A percentile compares a stretch with the other conserved stretches of the same genome.
Evolutionary conservation across 2,329 filamentous ascomycete species (phyloP).

Genomic region (Berkeleyomyces basicola): DNA sequence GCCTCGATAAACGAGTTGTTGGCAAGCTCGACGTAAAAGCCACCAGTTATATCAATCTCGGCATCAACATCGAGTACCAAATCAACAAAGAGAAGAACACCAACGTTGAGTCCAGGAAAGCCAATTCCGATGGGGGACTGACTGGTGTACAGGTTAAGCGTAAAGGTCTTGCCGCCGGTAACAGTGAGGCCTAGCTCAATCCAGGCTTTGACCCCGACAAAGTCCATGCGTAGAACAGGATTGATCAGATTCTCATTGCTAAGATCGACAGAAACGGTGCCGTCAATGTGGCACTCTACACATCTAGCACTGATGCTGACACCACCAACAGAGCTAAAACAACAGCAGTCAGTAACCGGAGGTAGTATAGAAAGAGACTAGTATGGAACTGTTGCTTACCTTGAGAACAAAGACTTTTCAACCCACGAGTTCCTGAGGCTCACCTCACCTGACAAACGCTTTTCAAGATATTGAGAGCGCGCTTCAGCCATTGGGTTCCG

Average conservation of each 20-base stretch:
- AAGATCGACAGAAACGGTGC: slow-evolving; percentile 29
- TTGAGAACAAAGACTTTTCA: not conserved
- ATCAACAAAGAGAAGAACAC: slow-evolving; percentile 33
- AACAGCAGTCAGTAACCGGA: not conserved
- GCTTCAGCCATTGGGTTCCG: slow-evolving; percentile 12
- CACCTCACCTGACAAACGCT: slow-evolving; percentile 15
- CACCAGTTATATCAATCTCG: slow-evolving; percentile 33
- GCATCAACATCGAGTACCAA: slow-evolving; percentile 33
- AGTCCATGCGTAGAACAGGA: slow-evolving; percentile 29
- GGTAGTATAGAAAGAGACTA: not conserved
- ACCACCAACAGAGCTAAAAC: not conserved
- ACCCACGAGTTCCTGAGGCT: slow-evolving; percentile 2
- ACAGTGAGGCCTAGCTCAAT: slow-evolving; percentile 32
- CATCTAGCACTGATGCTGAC: slow-evolving; percentile 24
- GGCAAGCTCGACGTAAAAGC: slow-evolving; percentile 34
- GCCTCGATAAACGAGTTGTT: slow-evolving; percentile 26
- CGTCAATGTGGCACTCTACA: slow-evolving; percentile 33
- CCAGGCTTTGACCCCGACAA: slow-evolving; percentile 34
- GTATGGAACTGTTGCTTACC: not conserved
- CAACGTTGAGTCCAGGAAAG: slow-evolving; percentile 27
- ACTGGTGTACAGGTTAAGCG: slow-evolving; percentile 32
- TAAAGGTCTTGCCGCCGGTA: slow-evolving; percentile 30
- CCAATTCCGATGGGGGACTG: slow-evolving; percentile 27
- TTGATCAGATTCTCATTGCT: slow-evolving; percentile 24
- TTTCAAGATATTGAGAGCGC: slow-evolving; percentile 14